Percentiles rank a stretch among this genome's conserved stretches.
These are phyloP conservation scores for Boletus pseudopeckii DNA, from an alignment of 768 basidiomycete genomes.

Conservation along the genomic window DNA sequence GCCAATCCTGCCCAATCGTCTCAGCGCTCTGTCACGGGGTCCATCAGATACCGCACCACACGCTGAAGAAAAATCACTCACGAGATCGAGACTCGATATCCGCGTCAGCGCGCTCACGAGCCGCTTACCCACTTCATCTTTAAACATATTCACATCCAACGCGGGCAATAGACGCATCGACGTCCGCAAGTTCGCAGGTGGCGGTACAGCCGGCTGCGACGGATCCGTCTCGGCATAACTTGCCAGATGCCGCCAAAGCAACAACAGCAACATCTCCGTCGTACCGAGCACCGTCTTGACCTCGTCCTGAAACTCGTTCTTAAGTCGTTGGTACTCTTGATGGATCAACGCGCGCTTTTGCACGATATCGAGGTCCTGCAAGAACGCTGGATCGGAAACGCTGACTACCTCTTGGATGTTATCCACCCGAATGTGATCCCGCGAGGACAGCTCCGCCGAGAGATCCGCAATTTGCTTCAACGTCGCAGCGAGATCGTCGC, in stretches of 20 bases:
- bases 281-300: conserved; percentile 63
- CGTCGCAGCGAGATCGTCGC: conserved; percentile 55
- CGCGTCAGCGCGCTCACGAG: conserved; percentile 54
- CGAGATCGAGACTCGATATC: conserved; percentile 51
- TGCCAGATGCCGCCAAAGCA: conserved; percentile 77
- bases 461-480: conserved; percentile 67
- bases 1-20: conserved; percentile 50
- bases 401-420: conserved; percentile 66
- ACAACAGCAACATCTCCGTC: conserved; percentile 73
- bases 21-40: conserved; percentile 36
- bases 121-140: conserved; percentile 50
- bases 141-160: conserved; percentile 57
- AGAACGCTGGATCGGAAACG: conserved; percentile 49
- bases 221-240: conserved; percentile 50
- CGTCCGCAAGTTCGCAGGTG: conserved; percentile 36
- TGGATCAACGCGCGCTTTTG: conserved; percentile 69
- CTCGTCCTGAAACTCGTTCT: conserved; percentile 37
- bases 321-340: conserved; percentile 54
- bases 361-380: conserved; percentile 63
- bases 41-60: conserved; percentile 5
- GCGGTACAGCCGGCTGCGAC: conserved; percentile 1
- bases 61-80: conserved; percentile 24
- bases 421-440: conserved; percentile 66
- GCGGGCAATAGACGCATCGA: conserved; percentile 56
- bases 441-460: conserved; percentile 66